phyloP scores from a whole-genome alignment of 164 flowering plant species.

The Akebia trifoliata region DNA sequence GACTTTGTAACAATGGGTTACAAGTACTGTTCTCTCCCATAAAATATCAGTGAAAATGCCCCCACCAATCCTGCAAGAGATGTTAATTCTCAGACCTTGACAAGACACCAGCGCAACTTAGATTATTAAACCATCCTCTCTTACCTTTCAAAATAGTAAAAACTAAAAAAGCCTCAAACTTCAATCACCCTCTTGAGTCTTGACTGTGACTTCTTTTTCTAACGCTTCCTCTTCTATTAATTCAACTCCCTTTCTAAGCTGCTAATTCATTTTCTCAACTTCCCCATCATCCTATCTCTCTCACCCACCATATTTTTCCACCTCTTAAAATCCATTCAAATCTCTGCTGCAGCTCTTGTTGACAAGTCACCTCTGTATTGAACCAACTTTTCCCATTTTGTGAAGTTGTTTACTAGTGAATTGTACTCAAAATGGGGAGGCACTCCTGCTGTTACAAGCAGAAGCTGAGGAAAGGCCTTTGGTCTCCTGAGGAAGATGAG shows the following conservation, averaged over 20 bases:
- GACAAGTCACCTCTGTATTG: conserved; percentile 15
- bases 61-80: conserved; percentile 32
- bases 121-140: conserved; percentile 27
- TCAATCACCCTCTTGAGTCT: conserved; percentile 26
- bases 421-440: conserved; percentile 63
- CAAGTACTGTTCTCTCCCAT: conserved; percentile 5
- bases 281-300: conserved; percentile 22
- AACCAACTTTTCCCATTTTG: neutral
- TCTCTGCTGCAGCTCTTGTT: conserved; percentile 7
- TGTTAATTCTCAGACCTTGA: conserved; percentile 34
- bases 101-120: conserved; percentile 42
- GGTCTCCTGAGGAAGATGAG: conserved; percentile 98
- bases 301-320: too few relatives aligned
- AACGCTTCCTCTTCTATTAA: conserved; percentile 30
- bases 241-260: conserved; percentile 35
- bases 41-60: conserved; percentile 21
- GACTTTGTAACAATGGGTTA: too few relatives aligned
- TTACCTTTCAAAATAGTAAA: neutral
- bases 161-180: conserved; percentile 16
- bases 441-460: conserved; percentile 95
- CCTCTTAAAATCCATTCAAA: conserved; percentile 7
- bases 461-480: conserved; percentile 84
- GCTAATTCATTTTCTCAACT: conserved; percentile 13
- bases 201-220: conserved; percentile 23
- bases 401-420: too few relatives aligned